Base-by-base conservation (phyloP, 257 asterid species). In the Solanum bulbocastanum region DNA sequence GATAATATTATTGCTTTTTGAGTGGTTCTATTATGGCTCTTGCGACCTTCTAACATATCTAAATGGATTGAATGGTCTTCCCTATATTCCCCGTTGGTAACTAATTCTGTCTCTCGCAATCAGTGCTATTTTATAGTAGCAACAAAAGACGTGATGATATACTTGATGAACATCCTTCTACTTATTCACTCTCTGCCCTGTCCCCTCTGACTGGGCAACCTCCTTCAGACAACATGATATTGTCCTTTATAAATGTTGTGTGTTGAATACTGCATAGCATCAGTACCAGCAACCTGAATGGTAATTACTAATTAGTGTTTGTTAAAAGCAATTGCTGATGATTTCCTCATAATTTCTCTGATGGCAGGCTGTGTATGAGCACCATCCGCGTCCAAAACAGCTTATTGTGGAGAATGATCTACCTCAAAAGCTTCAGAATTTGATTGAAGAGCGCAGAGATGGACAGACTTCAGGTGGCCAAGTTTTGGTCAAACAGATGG, bases 401-500 rank as follows among this genome's bases (percentile, higher is more conserved):
- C 91, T 97, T 91, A 97, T 97, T 35, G 98, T 97, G 90, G 99
- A 96, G 94, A 95, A 97, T 66, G 94, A 97, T 93, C 94, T 97
- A 73, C 99, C 98, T 15, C 95, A 91, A 83, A 94, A 94, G 93
- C 99, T 97, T 86, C 97, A 95, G 88, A 94, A 93, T 93, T 90
- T 97, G 93, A 97, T 97, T 1, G 98, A 95, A 92, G 99, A 97
- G 91, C 94, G 99, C 83, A 92, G 99, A 91, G 98, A 95, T 37
- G 99, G 99, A 44, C 98, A 94, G 90, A 96, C 95, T 90, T 97
- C 98, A 10, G 99, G 99, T 65, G 99, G 98, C 42, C 99, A 97
- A 92, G 99, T 97, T 83, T 89, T 97, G 92, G 99, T 97, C 40
- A 97, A 97, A 85, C 99, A 97, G 92, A 94, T 97, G 99, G 99